Base-by-base conservation (phyloP, 2,329 filamentous ascomycete species). In the Emergomyces orientalis region DNA sequence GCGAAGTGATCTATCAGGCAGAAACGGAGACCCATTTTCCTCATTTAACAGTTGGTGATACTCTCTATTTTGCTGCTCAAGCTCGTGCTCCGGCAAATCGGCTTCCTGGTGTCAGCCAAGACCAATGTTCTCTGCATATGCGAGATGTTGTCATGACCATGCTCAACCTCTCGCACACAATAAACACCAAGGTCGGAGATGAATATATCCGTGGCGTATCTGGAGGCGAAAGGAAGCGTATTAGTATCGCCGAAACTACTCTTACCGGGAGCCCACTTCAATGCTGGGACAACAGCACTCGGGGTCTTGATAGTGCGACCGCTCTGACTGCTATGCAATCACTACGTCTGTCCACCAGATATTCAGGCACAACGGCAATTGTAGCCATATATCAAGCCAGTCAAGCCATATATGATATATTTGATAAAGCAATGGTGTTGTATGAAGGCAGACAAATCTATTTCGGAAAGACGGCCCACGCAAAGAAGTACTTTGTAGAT, bases 21-120 rank as follows among this genome's bases (percentile, higher is more conserved):
- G 89, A 93, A 73, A 90, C 95, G 65, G 91, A 96, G 68, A 82
- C 93, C 30, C 91, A 96, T 69, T 88, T 91, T 68, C 84, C 91
- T 0, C 94, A 90, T 0, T 80, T 97, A 39, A 94, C 91, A 0
- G 92, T 96, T 2, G 88, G 89, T 62, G 90, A 96, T 72, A 96
- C 92, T 0, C 82, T 96, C 0, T 87, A 85, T 0, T 96, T 96
- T 71, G 91, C 91, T 0, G 79, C 95, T 2, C 89, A 94, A 70
- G 89, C 87, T 51, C 96, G 95, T 76, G 87, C 90, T n/a, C 91
- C 92, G 87, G 88, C 64, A 85, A 85, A 45, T 87, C 81, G 63
- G 78, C 88, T 0, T 81, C 86, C 3, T 86, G 88, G 67, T 84
- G 66, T 67, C 25, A 62, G 62, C 30, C 63, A 63, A 2, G 37